Evolutionary conservation across 331 rosid species (phyloP).

Genomic region (Malus hybrid): DNA sequence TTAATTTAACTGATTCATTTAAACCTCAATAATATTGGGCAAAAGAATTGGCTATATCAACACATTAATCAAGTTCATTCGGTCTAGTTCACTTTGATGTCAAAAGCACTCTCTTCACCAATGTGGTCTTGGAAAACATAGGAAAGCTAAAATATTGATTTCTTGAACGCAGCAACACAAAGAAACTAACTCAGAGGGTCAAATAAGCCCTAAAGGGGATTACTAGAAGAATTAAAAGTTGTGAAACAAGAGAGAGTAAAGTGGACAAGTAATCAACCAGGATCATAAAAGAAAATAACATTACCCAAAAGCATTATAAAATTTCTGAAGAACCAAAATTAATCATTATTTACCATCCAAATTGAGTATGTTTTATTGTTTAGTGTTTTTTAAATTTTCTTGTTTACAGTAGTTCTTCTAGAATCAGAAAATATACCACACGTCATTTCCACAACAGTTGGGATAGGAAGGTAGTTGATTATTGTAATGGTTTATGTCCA

Average conservation of each 20-base stretch:
- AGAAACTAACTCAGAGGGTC: not conserved
- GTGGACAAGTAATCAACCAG: not conserved
- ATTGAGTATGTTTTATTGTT: too few relatives aligned
- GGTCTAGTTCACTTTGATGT: not conserved
- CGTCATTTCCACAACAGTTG: too few relatives aligned
- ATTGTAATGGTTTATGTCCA: too few relatives aligned
- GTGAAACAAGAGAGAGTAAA: not conserved
- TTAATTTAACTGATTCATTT: not conserved
- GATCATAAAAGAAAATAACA: not conserved
- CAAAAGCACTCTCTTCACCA: not conserved
- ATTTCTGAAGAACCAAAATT: too few relatives aligned
- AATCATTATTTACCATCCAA: too few relatives aligned
- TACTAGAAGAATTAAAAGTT: not conserved
- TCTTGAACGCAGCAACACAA: not conserved
- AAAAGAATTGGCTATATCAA: not conserved
- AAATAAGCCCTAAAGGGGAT: not conserved
- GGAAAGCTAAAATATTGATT: not conserved
- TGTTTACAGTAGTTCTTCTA: too few relatives aligned
- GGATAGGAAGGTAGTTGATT: too few relatives aligned
- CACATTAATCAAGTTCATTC: not conserved
- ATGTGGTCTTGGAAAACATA: not conserved
- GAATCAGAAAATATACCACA: too few relatives aligned
- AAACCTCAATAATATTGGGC: not conserved
- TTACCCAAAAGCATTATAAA: not conserved
- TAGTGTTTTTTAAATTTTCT: too few relatives aligned